Conservation (phyloP, 495 filamentous ascomycete genomes). For the Glarea lozoyensis region DNA sequence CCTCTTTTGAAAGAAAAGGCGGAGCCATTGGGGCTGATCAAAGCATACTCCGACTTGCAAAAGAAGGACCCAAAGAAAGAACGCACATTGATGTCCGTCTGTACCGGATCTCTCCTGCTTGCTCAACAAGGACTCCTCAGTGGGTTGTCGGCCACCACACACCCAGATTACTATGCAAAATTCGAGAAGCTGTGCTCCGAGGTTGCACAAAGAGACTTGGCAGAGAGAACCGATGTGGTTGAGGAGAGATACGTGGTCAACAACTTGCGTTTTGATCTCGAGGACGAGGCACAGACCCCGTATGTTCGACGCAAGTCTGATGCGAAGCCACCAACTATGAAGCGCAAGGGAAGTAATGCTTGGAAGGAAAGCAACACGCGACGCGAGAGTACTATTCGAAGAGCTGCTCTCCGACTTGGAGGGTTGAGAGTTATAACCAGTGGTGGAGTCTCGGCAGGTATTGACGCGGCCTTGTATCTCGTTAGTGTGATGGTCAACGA, state of each 20-base stretch:
- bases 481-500: conserved; percentile 62
- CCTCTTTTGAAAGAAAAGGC: conserved; percentile 45
- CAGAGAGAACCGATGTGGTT: conserved; percentile 62
- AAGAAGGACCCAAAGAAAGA: conserved; percentile 54
- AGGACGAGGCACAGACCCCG: conserved; percentile 62
- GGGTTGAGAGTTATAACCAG: conserved; percentile 68
- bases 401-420: conserved; percentile 55
- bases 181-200: conserved; percentile 64
- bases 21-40: conserved; percentile 56
- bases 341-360: conserved; percentile 65
- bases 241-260: conserved; percentile 76
- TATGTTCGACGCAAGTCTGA: conserved; percentile 61
- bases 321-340: conserved; percentile 50
- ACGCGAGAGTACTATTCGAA: conserved; percentile 57
- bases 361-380: conserved; percentile 54
- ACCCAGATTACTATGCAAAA: conserved; percentile 49
- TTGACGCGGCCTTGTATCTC: conserved; percentile 72
- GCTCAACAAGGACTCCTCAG: conserved; percentile 61
- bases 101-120: conserved; percentile 65
- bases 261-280: conserved; percentile 67
- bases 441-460: conserved; percentile 65
- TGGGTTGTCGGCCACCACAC: conserved; percentile 66
- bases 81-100: conserved; percentile 67
- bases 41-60: conserved; percentile 58
- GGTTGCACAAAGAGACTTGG: conserved; percentile 43